These are phyloP conservation scores for Penicillium sp. DNA, from an alignment of 2,329 filamentous ascomycete species.

Conservation along the genomic window DNA sequence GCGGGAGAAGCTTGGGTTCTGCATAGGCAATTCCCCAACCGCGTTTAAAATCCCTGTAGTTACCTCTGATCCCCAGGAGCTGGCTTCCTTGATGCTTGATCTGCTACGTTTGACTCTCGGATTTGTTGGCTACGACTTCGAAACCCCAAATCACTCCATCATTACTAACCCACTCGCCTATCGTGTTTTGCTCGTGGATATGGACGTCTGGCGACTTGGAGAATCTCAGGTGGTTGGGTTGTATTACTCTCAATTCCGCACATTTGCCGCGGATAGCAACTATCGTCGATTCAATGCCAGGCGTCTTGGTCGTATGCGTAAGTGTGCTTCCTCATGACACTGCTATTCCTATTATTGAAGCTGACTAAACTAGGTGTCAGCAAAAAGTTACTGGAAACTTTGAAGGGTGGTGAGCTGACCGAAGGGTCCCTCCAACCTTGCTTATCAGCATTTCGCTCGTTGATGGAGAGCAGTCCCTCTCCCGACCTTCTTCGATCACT, in stretches of 20 bases:
- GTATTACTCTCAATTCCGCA: conserved; percentile 89
- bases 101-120: conserved; percentile 74
- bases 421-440: conserved; percentile 72
- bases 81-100: conserved; percentile 54
- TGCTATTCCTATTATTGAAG: background rate
- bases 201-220: conserved; percentile 86
- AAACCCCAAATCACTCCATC: conserved; percentile 79
- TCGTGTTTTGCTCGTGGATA: conserved; percentile 83
- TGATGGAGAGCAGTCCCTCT: conserved; percentile 77
- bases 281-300: conserved; percentile 89
- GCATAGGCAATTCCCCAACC: conserved; percentile 20
- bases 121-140: conserved; percentile 84
- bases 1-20: conserved; percentile 67
- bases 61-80: conserved; percentile 44
- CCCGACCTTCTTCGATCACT: conserved; percentile 82
- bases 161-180: conserved; percentile 96
- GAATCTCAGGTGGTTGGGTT: conserved; percentile 74
- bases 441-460: conserved; percentile 71
- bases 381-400: conserved; percentile 81
- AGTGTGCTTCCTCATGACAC: conserved; percentile 35
- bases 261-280: conserved; percentile 85
- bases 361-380: conserved; percentile 65
- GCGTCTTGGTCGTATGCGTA: conserved; percentile 84
- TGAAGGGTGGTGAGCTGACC: conserved; percentile 79
- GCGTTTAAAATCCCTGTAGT: conserved; percentile 47